phyloP scores from a whole-genome alignment of 2,329 filamentous ascomycete genomes.

The Arthrinium puccinioides region DNA sequence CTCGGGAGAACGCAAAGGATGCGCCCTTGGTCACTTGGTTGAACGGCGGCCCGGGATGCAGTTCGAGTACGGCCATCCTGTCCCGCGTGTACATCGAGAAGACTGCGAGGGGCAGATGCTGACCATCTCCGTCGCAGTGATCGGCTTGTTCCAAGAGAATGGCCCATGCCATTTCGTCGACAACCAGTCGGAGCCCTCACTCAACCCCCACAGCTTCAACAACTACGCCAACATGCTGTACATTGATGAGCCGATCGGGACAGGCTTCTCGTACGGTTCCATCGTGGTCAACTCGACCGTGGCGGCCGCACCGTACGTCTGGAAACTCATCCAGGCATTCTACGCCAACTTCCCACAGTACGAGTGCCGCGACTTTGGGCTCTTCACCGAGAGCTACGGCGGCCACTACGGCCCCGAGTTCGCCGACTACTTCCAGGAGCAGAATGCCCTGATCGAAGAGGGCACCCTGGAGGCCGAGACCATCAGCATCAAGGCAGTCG shows the following conservation, averaged over 20 bases:
- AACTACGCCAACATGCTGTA: slow-evolving; percentile 34
- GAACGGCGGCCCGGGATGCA: slow-evolving; percentile 33
- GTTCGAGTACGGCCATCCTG: slow-evolving; percentile 12
- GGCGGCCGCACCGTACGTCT: slow-evolving; percentile 41
- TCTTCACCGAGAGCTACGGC: slow-evolving; percentile 49
- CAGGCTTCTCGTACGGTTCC: slow-evolving; percentile 33
- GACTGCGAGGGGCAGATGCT: neutral
- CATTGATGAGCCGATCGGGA: slow-evolving; percentile 28
- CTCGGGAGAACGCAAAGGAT: slow-evolving; percentile 20
- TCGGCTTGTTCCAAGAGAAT: slow-evolving; percentile 33
- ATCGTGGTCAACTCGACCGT: slow-evolving; percentile 31
- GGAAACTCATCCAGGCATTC: slow-evolving; percentile 53
- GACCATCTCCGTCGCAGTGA: slow-evolving; percentile 11
- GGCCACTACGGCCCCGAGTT: slow-evolving; percentile 54
- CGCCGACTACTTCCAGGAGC: slow-evolving; percentile 45
- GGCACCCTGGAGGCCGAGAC: slow-evolving; percentile 27
- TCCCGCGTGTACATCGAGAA: no score
- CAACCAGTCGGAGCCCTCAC: slow-evolving; percentile 23
- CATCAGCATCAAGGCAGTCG: slow-evolving; percentile 23
- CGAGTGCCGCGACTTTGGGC: slow-evolving; percentile 47
- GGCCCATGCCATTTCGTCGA: slow-evolving; percentile 37
- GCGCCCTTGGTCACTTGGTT: slow-evolving; percentile 28
- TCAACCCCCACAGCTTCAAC: slow-evolving; percentile 38
- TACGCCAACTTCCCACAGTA: slow-evolving; percentile 57
- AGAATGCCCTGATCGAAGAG: slow-evolving; percentile 43